Percentiles rank a stretch among this genome's conserved stretches.
Evolutionary conservation across 169 alveolate genomes (phyloP).

Genomic region (Cryptosporidium sp.): DNA sequence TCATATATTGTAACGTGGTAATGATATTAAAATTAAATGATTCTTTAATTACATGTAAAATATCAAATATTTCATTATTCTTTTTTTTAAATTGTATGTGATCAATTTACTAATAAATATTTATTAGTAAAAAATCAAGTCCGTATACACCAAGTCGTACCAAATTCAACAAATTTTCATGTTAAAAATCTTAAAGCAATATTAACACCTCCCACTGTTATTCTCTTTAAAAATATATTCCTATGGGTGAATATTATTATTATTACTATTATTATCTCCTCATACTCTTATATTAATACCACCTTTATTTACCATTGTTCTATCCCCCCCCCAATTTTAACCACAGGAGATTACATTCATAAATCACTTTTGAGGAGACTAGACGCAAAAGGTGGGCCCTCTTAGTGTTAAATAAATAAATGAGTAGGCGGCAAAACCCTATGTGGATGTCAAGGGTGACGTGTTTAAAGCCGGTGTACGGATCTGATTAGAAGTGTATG

Average conservation of each 20-base stretch:
- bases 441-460: not conserved
- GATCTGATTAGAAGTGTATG: not conserved
- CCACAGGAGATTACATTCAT: not conserved
- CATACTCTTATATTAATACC: not conserved
- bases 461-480: not conserved
- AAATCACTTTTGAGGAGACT: not conserved
- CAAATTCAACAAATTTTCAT: not conserved
- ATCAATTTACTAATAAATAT: not conserved
- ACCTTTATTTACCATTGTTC: not conserved
- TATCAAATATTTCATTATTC: constrained; percentile 1
- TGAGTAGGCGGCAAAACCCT: not conserved
- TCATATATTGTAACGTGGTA: not conserved
- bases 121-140: not conserved
- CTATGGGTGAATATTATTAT: too few relatives aligned
- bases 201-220: not conserved
- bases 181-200: not conserved
- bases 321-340: not conserved
- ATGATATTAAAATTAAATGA: constrained; percentile 1
- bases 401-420: not conserved
- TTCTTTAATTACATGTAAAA: not conserved
- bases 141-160: not conserved
- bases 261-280: too few relatives aligned
- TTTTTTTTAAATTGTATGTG: not conserved
- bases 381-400: not conserved
- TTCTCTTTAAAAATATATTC: too few relatives aligned